Conservation (phyloP, 257 asterid genomes). For the Nicotiana noctiflora region DNA sequence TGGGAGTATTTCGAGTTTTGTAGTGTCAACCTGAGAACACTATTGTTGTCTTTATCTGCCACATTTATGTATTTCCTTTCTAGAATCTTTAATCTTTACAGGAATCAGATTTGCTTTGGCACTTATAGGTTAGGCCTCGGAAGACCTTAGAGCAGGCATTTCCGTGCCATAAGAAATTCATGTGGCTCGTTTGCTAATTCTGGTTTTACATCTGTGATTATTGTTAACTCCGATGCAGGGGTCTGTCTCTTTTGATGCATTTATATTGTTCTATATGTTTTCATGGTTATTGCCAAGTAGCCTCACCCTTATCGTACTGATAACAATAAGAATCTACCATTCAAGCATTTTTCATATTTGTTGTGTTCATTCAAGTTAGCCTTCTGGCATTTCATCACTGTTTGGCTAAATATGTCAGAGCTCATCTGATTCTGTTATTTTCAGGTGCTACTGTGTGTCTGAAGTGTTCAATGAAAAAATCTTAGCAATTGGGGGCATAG, state of each 20-base stretch:
- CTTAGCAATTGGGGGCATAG: constrained; percentile 69
- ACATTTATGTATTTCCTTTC: background rate
- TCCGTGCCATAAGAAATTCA: background rate
- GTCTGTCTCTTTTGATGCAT: background rate
- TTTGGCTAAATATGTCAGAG: background rate
- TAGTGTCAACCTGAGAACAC: background rate
- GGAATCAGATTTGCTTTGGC: background rate
- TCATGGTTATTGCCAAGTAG: background rate
- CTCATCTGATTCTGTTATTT: constrained; percentile 9
- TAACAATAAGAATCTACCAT: background rate
- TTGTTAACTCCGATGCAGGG: background rate
- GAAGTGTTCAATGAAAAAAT: constrained; percentile 57
- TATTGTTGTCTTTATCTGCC: background rate
- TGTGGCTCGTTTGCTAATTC: background rate
- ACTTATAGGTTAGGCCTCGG: background rate
- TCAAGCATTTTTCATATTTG: background rate
- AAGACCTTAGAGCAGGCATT: background rate
- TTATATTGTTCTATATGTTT: background rate
- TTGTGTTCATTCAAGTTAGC: background rate
- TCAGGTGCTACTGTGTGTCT: constrained; percentile 63
- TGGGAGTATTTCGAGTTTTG: background rate
- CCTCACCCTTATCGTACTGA: background rate
- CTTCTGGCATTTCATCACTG: background rate
- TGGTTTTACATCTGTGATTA: background rate
- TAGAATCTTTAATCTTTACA: background rate